Evolutionary conservation across 1,139 yeast species (phyloP), one percentile per base, ranked within the genome.

Genomic region (Sugiyamaella paludigena): DNA sequence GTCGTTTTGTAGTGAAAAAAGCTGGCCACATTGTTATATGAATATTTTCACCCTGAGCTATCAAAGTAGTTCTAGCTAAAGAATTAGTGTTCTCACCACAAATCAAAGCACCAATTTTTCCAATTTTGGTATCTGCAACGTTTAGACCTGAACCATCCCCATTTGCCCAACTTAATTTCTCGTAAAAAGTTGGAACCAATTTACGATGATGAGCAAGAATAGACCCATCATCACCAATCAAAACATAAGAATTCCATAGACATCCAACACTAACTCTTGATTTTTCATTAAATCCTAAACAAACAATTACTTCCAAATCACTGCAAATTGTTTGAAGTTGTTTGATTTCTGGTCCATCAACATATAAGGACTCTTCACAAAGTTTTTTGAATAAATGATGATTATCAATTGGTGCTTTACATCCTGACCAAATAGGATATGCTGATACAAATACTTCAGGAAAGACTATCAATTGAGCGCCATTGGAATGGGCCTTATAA

Each of bases 371-470:
- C 24, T 53, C 53, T 37, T 56, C 57, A 33, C 54, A 51, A 4
- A 56, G 44, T 13, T 51, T 56, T n/a, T 48, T 48, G 43, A 56
- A 56, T 19, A 56, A 38, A 19, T 54, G 50, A 37, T 56, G 58
- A 27, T 56, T 53, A 39, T 56, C 60, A 31, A 56, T 55, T 30
- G 60, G 60, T 9, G 60, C 58, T 26, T 58, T 54, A 15, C 52
- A 49, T 9, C 55, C 54, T 24, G 51, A 43, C 66, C 65, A 63
- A 44, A 61, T 51, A 44, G 67, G 65, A 52, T 59, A 63, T 39
- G 61, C 61, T 0, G 65, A 57, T 9, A 62, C 58, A 28, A 59
- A 52, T 8, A 57, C 49, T 41, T 63, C 66, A 27, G 66, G 65
- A 47, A 60, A 62, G 7, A 60, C 64, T 10, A 60, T 58, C 11